Evolutionary conservation across 1,284 basidiomycete species (phyloP).

Genomic region (Cryptococcus sp.): DNA sequence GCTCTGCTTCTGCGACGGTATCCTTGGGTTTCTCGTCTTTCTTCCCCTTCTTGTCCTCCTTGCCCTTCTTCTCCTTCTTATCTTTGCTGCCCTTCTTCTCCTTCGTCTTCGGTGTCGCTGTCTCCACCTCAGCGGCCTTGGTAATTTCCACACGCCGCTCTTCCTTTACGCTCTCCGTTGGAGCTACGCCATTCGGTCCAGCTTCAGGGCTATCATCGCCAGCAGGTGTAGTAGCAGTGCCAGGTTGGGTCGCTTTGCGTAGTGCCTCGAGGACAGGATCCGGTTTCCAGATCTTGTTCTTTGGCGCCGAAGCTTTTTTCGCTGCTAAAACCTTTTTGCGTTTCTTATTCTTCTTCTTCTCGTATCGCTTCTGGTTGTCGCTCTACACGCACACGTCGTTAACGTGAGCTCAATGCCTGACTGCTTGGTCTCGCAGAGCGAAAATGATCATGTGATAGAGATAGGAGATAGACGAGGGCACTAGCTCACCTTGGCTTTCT

Average conservation of each 20-base stretch:
- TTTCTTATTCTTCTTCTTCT: slow-evolving; percentile 66
- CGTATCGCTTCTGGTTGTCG: slow-evolving; percentile 65
- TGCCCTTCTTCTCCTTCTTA: too few relatives aligned
- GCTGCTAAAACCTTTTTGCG: slow-evolving; percentile 60
- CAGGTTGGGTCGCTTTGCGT: slow-evolving; percentile 4
- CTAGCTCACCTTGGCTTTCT: slow-evolving; percentile 28
- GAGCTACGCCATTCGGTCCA: too few relatives aligned
- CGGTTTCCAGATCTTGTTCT: slow-evolving; percentile 32
- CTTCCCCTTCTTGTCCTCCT: too few relatives aligned
- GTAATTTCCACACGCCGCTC: too few relatives aligned
- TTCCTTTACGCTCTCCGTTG: too few relatives aligned
- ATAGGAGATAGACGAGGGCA: background rate
- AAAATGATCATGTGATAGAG: background rate
- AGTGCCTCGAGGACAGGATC: slow-evolving; percentile 22
- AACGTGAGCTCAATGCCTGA: background rate
- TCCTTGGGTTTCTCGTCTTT: too few relatives aligned
- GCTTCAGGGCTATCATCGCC: too few relatives aligned
- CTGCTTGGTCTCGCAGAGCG: background rate
- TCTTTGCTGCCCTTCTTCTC: slow-evolving; percentile 22
- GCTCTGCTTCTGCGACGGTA: slow-evolving; percentile 9
- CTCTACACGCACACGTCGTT: slow-evolving; percentile 48
- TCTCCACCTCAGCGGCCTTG: slow-evolving; percentile 7
- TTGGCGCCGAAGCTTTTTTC: slow-evolving; percentile 48
- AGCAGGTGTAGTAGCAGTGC: too few relatives aligned
- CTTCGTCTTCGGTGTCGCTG: slow-evolving; percentile 28